phyloP scores from a whole-genome alignment of 805 yeast genomes.

The Candida maltosa region DNA sequence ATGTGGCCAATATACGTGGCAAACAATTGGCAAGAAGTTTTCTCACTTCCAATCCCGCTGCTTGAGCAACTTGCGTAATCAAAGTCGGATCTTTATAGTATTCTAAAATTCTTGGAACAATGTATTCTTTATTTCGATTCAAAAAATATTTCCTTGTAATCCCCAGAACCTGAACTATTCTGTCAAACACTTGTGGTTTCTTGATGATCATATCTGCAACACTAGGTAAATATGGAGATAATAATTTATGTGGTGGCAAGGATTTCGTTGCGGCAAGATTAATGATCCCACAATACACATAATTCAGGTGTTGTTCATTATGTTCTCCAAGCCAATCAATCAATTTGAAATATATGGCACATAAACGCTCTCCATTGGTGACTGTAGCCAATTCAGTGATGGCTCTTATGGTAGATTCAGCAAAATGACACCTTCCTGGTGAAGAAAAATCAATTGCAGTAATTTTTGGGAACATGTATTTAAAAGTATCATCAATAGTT shows the following conservation, averaged over 20 bases:
- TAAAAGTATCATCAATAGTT: constrained; percentile 30
- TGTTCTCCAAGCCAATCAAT: constrained; percentile 63
- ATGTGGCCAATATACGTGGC: constrained; percentile 54
- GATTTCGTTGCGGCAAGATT: constrained; percentile 53
- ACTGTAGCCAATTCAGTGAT: constrained; percentile 66
- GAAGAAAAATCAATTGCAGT: constrained; percentile 37
- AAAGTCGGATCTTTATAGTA: constrained; percentile 57
- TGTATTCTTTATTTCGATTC: constrained; percentile 64
- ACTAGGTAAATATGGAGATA: constrained; percentile 76
- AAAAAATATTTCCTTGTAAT: constrained; percentile 62
- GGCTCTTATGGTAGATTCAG: constrained; percentile 56
- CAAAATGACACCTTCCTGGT: constrained; percentile 35
- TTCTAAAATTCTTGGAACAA: constrained; percentile 73
- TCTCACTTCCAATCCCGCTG: constrained; percentile 41
- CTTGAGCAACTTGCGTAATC: constrained; percentile 59
- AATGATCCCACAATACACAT: constrained; percentile 64
- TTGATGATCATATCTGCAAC: constrained; percentile 64
- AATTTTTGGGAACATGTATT: constrained; percentile 39
- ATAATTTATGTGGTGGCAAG: constrained; percentile 72
- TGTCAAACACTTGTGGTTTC: constrained; percentile 52
- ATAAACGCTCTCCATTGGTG: constrained; percentile 64
- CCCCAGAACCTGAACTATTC: constrained; percentile 63
- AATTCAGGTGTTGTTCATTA: constrained; percentile 62
- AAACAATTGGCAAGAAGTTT: constrained; percentile 48
- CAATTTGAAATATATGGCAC: constrained; percentile 61